Evolutionary conservation across 2,329 filamentous ascomycete species (phyloP).

Genomic region (Neopestalotiopsis sp.): DNA sequence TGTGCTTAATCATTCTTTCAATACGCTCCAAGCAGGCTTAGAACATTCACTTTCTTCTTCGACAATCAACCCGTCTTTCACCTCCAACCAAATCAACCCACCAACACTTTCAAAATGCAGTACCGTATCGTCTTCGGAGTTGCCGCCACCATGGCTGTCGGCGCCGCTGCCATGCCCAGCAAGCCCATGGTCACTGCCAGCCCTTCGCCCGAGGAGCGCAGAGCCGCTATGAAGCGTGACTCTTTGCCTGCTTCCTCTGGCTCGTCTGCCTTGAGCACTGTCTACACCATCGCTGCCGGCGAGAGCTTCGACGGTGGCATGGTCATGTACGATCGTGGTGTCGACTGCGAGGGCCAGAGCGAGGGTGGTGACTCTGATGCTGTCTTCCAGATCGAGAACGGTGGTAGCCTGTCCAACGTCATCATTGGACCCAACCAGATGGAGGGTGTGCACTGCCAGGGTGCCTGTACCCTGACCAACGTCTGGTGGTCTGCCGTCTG

Average conservation of each 20-base stretch:
- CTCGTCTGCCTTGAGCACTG: conserved; percentile 19
- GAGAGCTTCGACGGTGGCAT: conserved; percentile 50
- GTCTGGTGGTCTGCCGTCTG: conserved; percentile 44
- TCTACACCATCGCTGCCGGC: conserved; percentile 25
- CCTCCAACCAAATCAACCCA: neutral
- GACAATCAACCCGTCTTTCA: neutral
- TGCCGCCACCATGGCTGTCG: conserved; percentile 27
- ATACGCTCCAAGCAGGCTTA: conserved; percentile 17
- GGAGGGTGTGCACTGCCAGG: conserved; percentile 41
- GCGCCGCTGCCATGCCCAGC: conserved; percentile 7
- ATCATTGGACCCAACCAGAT: conserved; percentile 46
- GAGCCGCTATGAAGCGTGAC: conserved; percentile 13
- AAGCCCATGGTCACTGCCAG: neutral
- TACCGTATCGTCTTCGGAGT: conserved; percentile 24
- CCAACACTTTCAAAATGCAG: conserved; percentile 29
- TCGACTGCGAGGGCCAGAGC: conserved; percentile 46
- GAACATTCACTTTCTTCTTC: conserved; percentile 2
- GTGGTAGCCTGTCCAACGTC: conserved; percentile 41
- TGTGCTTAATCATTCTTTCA: conserved; percentile 18
- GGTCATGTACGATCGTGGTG: conserved; percentile 51
- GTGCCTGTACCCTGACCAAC: conserved; percentile 35
- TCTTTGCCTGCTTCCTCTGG: conserved; percentile 13
- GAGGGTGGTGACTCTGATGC: conserved; percentile 49
- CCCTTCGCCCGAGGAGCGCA: conserved; percentile 13
- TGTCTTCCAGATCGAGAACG: conserved; percentile 34